phyloP scores from a whole-genome alignment of 2,329 filamentous ascomycete genomes.

The Diaporthe citrichinensis region DNA sequence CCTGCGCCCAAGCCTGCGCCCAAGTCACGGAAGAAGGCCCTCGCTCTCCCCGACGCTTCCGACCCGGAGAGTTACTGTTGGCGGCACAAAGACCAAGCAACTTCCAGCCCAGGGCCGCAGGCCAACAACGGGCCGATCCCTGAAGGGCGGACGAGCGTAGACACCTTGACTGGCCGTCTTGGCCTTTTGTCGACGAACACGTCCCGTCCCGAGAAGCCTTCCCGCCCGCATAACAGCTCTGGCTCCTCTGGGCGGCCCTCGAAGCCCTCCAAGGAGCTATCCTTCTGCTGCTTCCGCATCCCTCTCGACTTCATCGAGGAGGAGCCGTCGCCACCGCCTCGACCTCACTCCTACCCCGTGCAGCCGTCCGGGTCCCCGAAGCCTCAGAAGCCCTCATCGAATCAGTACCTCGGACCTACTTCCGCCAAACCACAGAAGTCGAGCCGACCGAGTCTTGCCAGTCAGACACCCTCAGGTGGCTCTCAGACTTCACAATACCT shows the following conservation, averaged over 20 bases:
- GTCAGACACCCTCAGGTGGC: slow-evolving; percentile 45
- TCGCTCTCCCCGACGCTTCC: slow-evolving; percentile 63
- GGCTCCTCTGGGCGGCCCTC: slow-evolving; percentile 31
- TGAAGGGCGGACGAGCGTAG: slow-evolving; percentile 81
- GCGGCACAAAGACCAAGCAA: slow-evolving; percentile 93
- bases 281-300: slow-evolving; percentile 67
- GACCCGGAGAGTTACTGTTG: slow-evolving; percentile 85
- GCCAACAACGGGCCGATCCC: slow-evolving; percentile 66
- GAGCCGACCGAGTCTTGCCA: slow-evolving; percentile 44
- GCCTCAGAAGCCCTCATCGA: slow-evolving; percentile 48
- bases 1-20: slow-evolving; percentile 46
- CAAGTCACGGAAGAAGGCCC: slow-evolving; percentile 46
- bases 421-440: slow-evolving; percentile 44
- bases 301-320: slow-evolving; percentile 53
- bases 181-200: slow-evolving; percentile 78
- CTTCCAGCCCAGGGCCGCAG: slow-evolving; percentile 61
- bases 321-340: slow-evolving; percentile 56
- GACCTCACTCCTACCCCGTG: slow-evolving; percentile 63
- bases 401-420: slow-evolving; percentile 48
- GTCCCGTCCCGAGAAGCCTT: slow-evolving; percentile 51
- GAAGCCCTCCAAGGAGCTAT: slow-evolving; percentile 52
- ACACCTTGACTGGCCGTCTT: slow-evolving; percentile 86
- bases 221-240: slow-evolving; percentile 36
- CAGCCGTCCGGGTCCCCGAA: slow-evolving; percentile 50
- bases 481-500: slow-evolving; percentile 64